Evolutionary conservation across 495 filamentous ascomycete genomes (phyloP).

Genomic region (Stereocaulon alpinum): DNA sequence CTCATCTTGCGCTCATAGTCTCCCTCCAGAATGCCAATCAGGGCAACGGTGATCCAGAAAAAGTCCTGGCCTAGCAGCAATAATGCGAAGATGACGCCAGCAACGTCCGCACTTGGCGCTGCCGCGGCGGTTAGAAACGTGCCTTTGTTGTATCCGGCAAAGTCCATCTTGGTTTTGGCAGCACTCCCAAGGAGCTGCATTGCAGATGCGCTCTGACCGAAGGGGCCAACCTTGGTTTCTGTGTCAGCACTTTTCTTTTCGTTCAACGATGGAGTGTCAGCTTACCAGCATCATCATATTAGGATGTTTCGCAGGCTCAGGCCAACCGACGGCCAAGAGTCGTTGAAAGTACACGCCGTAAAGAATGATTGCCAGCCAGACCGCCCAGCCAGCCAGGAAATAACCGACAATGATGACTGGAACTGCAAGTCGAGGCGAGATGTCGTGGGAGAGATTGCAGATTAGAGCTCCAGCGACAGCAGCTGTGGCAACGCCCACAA

Average conservation of each 20-base stretch:
- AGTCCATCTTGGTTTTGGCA: constrained; percentile 4
- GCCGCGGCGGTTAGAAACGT: not conserved
- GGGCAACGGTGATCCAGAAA: not conserved
- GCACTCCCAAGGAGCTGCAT: not conserved
- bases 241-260: not conserved
- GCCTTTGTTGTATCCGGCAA: not conserved
- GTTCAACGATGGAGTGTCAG: not conserved
- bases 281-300: not conserved
- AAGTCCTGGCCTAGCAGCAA: not conserved
- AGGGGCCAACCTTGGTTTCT: not conserved
- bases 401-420: constrained; percentile 4
- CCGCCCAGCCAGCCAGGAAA: not conserved
- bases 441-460: not conserved
- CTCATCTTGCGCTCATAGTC: not conserved
- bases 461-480: not conserved
- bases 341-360: not conserved
- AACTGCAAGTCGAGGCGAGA: constrained; percentile 1
- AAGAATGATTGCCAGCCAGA: not conserved
- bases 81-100: not conserved
- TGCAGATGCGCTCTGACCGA: not conserved
- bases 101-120: not conserved
- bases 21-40: not conserved
- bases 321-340: not conserved
- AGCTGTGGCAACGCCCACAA: not conserved
- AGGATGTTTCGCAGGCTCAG: not conserved